Conservation (phyloP, 306 rosid genomes). For the Lathyrus sativus region DNA sequence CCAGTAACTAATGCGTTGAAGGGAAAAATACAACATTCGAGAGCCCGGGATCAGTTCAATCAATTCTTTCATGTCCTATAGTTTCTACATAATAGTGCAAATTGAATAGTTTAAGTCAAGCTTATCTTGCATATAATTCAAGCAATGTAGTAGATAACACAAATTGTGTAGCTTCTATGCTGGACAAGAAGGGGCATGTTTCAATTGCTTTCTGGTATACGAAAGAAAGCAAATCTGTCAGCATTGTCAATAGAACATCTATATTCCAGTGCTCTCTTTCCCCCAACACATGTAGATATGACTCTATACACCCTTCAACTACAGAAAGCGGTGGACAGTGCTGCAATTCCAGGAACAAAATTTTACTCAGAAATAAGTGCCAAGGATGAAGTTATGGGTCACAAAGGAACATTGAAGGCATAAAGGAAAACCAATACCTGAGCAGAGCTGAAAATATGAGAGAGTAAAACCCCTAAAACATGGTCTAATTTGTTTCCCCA, state of each 20-base stretch:
- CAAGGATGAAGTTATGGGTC: conserved; percentile 25
- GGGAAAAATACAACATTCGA: conserved; percentile 15
- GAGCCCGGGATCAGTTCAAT: conserved; percentile 11
- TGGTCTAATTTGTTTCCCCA: conserved; percentile 92
- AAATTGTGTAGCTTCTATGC: conserved; percentile 53
- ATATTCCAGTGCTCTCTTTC: conserved; percentile 93
- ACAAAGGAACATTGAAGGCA: conserved; percentile 22
- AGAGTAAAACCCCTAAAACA: conserved; percentile 63
- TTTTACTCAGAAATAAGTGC: conserved; percentile 27
- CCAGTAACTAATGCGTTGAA: conserved; percentile 10
- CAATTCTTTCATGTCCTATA: conserved; percentile 33
- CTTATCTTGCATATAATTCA: conserved; percentile 80
- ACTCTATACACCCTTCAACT: conserved; percentile 83
- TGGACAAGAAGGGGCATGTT: conserved; percentile 68
- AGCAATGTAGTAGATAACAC: conserved; percentile 66
- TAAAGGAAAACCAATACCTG: conserved; percentile 55
- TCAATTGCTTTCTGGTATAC: conserved; percentile 72
- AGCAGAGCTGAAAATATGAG: conserved; percentile 71
- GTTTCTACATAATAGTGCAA: conserved; percentile 12
- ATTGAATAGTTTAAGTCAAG: conserved; percentile 20
- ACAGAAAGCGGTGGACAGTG: conserved; percentile 90
- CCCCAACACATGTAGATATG: conserved; percentile 81
- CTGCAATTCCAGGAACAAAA: conserved; percentile 49
- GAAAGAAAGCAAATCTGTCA: conserved; percentile 67
- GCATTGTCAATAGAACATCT: conserved; percentile 74